phyloP scores from a whole-genome alignment of 139 green algal genomes.

The Chlorella ohadii region DNA sequence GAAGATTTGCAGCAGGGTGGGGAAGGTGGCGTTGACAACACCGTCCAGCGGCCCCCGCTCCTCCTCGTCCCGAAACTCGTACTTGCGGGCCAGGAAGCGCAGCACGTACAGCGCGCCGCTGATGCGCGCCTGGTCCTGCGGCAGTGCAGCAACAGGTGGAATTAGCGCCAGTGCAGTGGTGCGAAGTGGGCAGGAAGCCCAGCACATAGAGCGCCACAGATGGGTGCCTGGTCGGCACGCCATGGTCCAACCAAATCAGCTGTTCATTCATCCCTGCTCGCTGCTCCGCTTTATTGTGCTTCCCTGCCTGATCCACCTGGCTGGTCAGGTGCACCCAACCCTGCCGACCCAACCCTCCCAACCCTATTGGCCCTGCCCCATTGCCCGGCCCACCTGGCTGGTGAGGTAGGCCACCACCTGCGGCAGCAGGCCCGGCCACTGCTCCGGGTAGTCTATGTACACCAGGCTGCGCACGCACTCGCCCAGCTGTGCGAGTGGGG shows the following conservation, averaged over 20 bases:
- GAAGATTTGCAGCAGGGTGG: slow-evolving; percentile 80
- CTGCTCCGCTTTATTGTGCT: too few species aligned
- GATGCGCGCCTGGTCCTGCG: slow-evolving; percentile 75
- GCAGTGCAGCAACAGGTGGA: too few species aligned
- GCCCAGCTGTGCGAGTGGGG: slow-evolving; percentile 50
- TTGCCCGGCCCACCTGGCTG: slow-evolving; percentile 40
- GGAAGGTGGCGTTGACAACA: slow-evolving; percentile 78
- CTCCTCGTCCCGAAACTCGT: slow-evolving; percentile 93
- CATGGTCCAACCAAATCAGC: too few species aligned
- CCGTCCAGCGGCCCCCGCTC: slow-evolving; percentile 63
- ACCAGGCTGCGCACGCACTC: slow-evolving; percentile 89
- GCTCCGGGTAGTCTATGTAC: slow-evolving; percentile 86
- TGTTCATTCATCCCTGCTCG: too few species aligned
- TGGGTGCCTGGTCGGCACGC: too few species aligned
- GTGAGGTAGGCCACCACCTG: slow-evolving; percentile 56
- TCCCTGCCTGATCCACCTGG: too few species aligned
- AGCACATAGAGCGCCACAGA: too few species aligned
- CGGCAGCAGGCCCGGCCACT: slow-evolving; percentile 86
- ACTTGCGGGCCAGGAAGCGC: slow-evolving; percentile 93
- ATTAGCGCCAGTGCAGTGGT: too few species aligned
- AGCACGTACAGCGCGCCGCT: slow-evolving; percentile 84
- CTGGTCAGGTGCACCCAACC: too few species aligned
- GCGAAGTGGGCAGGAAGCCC: too few species aligned
- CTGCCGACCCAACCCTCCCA: too few species aligned
- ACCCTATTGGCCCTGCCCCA: too few species aligned